phyloP scores from a whole-genome alignment of 352 stramenopile species.

The Phytopythium litorale region DNA sequence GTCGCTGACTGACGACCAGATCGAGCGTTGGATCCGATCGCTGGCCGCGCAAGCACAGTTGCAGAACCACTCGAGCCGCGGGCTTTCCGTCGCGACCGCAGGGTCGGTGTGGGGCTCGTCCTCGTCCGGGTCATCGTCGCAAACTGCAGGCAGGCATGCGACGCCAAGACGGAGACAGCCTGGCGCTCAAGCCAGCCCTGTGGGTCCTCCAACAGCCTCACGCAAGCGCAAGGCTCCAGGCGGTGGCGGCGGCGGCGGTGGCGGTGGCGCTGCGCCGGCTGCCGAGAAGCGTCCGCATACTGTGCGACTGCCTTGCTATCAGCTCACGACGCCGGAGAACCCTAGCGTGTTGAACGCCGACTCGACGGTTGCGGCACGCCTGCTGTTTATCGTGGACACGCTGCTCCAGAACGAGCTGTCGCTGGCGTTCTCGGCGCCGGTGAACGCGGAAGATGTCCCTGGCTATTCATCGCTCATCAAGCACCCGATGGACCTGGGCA shows the following conservation, averaged over 20 bases:
- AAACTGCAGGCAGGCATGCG: slow-evolving; percentile 24
- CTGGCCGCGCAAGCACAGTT: slow-evolving; percentile 26
- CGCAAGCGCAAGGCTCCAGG: slow-evolving; percentile 40
- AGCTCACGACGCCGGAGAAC: slow-evolving; percentile 34
- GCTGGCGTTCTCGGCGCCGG: slow-evolving; percentile 58
- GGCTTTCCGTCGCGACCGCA: slow-evolving; percentile 11
- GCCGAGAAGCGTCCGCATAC: slow-evolving; percentile 20
- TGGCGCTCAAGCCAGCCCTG: slow-evolving; percentile 15
- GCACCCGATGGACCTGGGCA: slow-evolving; percentile 91
- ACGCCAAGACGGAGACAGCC: slow-evolving; percentile 49
- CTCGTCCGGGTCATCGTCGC: background rate
- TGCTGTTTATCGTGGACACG: slow-evolving; percentile 60
- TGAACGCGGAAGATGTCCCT: slow-evolving; percentile 63
- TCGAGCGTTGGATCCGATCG: slow-evolving; percentile 67
- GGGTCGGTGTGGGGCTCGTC: background rate
- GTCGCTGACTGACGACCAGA: slow-evolving; percentile 46
- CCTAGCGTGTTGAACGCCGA: slow-evolving; percentile 31
- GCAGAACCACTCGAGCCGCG: slow-evolving; percentile 16
- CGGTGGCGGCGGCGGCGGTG: background rate
- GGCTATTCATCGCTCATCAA: slow-evolving; percentile 71
- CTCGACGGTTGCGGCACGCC: slow-evolving; percentile 40
- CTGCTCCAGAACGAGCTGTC: slow-evolving; percentile 68
- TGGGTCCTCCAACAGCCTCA: slow-evolving; percentile 21
- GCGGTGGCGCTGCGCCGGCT: background rate
- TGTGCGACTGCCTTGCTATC: slow-evolving; percentile 56